Percentiles rank a stretch among this genome's conserved stretches.
These are phyloP conservation scores for Breynia disticha DNA, from an alignment of 441 rosid genomes.

Conservation along the genomic window DNA sequence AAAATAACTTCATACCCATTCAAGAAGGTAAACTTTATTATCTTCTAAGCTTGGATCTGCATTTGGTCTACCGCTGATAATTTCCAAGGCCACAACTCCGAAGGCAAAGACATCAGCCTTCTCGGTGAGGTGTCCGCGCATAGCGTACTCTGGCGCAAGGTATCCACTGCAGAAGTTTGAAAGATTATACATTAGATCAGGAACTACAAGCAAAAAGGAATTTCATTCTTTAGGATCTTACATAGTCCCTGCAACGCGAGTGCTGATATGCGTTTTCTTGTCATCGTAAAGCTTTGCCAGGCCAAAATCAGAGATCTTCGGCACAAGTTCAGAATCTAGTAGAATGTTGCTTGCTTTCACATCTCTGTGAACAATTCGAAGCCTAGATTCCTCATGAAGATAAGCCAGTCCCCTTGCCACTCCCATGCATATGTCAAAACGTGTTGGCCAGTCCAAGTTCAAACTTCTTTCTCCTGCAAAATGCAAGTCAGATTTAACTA, in stretches of 20 bases:
- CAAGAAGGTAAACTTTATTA: slow-evolving; percentile 55
- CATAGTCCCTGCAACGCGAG: slow-evolving; percentile 65
- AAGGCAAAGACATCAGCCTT: slow-evolving; percentile 72
- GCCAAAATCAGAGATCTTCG: slow-evolving; percentile 74
- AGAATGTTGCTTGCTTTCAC: slow-evolving; percentile 59
- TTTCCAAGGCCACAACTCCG: slow-evolving; percentile 57
- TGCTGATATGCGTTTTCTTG: slow-evolving; percentile 65
- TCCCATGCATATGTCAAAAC: slow-evolving; percentile 48
- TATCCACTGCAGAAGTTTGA: slow-evolving; percentile 37
- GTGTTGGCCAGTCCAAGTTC: slow-evolving; percentile 39
- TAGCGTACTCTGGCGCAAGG: slow-evolving; percentile 72
- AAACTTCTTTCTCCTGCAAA: slow-evolving; percentile 23
- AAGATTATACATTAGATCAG: no score
- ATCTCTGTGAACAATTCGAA: slow-evolving; percentile 68
- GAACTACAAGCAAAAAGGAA: no score
- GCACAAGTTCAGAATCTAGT: slow-evolving; percentile 44
- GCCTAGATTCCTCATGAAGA: slow-evolving; percentile 70
- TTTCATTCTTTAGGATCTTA: slow-evolving; percentile 18
- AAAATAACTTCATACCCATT: slow-evolving; percentile 40
- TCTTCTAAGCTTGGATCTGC: slow-evolving; percentile 32
- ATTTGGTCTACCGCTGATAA: slow-evolving; percentile 56
- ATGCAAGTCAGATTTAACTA: not conserved
- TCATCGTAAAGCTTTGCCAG: slow-evolving; percentile 69
- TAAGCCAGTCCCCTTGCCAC: slow-evolving; percentile 64
- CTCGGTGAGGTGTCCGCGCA: slow-evolving; percentile 74